Conservation (phyloP, 1,139 yeast species). For the Candida pseudoviswanathii region DNA sequence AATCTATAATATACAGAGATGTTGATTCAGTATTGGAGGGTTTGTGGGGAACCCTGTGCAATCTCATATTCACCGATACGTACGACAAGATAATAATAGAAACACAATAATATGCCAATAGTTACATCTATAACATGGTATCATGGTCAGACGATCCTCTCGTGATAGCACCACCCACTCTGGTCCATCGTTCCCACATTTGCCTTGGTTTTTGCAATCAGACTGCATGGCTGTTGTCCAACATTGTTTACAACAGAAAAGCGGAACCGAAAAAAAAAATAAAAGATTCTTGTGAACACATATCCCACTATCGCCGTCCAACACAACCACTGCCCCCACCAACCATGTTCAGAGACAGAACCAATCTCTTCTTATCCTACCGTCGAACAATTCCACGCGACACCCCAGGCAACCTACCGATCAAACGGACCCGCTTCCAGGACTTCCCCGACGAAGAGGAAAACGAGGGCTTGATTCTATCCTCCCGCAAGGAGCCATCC, state of each 20-base stretch:
- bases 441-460: conserved; percentile 54
- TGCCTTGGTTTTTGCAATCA: no score
- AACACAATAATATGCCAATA: no score
- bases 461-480: conserved; percentile 46
- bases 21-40: no score
- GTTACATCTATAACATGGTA: no score
- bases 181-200: no score
- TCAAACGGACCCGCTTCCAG: conserved; percentile 22
- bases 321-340: neutral
- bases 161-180: no score
- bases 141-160: no score
- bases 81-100: no score
- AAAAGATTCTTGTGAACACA: neutral
- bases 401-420: conserved; percentile 5
- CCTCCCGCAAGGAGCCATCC: conserved; percentile 8
- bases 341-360: conserved; percentile 70
- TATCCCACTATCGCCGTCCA: neutral
- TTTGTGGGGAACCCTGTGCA: no score
- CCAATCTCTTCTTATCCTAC: conserved; percentile 69
- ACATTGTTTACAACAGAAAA: no score
- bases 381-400: conserved; percentile 69
- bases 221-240: no score
- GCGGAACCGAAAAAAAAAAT: neutral
- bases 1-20: neutral
- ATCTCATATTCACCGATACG: no score